Percentiles rank a stretch among this genome's conserved stretches.
Conservation (phyloP, 78 protist genomes). For the Capsaspora owczarzaki region DNA sequence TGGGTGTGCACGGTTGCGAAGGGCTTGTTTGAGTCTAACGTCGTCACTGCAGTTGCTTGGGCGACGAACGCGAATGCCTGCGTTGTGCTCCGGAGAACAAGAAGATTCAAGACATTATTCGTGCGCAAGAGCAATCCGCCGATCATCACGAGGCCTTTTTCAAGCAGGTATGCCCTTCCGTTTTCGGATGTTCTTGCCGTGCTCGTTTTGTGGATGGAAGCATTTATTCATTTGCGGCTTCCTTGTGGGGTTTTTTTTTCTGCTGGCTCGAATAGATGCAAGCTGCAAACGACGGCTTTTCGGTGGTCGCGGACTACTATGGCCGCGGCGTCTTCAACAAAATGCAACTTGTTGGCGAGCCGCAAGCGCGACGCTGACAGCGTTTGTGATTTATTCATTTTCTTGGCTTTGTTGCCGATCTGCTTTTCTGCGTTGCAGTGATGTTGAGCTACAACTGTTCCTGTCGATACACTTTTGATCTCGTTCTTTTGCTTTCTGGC, state of each 20-base stretch:
- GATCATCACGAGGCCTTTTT: conserved; percentile 76
- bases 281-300: conserved; percentile 74
- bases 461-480: too few relatives aligned
- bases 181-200: too few relatives aligned
- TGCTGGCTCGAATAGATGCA: too few relatives aligned
- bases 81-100: conserved; percentile 49
- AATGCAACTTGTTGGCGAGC: neutral
- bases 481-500: too few relatives aligned
- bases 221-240: too few relatives aligned
- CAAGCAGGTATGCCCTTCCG: conserved; percentile 50
- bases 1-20: neutral
- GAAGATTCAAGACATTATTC: conserved; percentile 56
- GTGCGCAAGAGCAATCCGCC: conserved; percentile 47
- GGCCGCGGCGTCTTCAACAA: conserved; percentile 61
- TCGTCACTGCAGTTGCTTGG: conserved; percentile 22
- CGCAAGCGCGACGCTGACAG: too few relatives aligned
- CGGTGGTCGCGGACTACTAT: conserved; percentile 80
- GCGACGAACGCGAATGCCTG: conserved; percentile 70
- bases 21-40: neutral
- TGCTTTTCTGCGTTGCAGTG: too few relatives aligned
- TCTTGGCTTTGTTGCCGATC: too few relatives aligned
- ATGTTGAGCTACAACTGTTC: too few relatives aligned
- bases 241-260: too few relatives aligned
- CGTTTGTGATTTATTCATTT: too few relatives aligned
- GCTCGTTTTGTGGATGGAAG: too few relatives aligned